Base-by-base conservation (phyloP, 148 eudicot genomes). In the Arbutus unedo region DNA sequence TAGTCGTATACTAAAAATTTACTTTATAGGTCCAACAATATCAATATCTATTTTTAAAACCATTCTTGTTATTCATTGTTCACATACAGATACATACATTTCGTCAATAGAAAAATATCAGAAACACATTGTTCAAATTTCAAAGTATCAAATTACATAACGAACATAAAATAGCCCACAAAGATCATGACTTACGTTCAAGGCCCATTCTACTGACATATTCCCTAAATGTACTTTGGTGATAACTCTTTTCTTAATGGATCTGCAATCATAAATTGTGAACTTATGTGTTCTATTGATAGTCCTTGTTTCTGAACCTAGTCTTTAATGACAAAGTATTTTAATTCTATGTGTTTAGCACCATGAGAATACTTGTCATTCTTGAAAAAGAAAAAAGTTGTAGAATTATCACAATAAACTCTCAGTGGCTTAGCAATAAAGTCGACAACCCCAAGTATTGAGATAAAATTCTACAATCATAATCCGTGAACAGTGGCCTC, bases 401-500 rank as follows among this genome's bases (percentile, higher is more conserved):
- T 25, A 14, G 25, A 60, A 8, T 60, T 60, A 19, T 60, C 23
- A 60, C 67, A 60, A 60, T 60, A 60, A 60, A 60, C 4, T 19
- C 14, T 2, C 14, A 60, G 67, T 8, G 4, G n/a, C 67, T 60
- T 18, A 23, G 67, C 23, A 19, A 60, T 60, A 60, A 0, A 7
- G 67, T 19, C 67, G 8, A 60, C 23, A 18, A 60, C 3, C 25
- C 5, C 25, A 60, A 60, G 23, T n/a, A 2, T 25, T 60, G 8
- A 60, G 14, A 60, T 60, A 60, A 60, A 60, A 8, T 60, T 60
- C 3, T 3, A 3, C 6, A 60, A n/a, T n/a, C n/a, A n/a, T n/a
- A n/a, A n/a, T n/a, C n/a, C n/a, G n/a, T n/a, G n/a, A n/a, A 60
- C 67, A 21, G 25, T 60, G 67, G 67, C 67, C 67, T 60, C 67